Conservation (phyloP, 352 stramenopile species). For the Globisporangium solare region DNA sequence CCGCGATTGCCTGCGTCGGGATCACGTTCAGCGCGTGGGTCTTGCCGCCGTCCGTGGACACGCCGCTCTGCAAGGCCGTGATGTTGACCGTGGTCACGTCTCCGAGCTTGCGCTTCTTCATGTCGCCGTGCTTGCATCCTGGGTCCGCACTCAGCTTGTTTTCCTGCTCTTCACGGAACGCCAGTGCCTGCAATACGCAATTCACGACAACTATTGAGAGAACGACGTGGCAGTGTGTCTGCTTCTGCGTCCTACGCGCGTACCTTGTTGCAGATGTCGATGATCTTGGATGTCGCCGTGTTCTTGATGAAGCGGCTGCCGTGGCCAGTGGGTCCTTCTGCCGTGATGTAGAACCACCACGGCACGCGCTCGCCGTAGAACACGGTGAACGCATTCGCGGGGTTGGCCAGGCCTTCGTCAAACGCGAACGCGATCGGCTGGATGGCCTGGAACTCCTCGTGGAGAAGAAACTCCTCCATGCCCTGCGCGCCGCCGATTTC, state of each 20-base stretch:
- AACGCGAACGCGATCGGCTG: conserved; percentile 89
- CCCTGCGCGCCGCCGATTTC: conserved; percentile 91
- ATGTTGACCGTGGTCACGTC: conserved; percentile 95
- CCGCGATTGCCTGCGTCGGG: conserved; percentile 83
- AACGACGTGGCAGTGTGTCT: background rate
- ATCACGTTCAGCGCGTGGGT: conserved; percentile 92
- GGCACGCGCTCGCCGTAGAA: conserved; percentile 95
- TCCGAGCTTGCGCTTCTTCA: conserved; percentile 85
- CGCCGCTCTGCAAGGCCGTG: conserved; percentile 87
- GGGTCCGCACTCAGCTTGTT: conserved; percentile 53
- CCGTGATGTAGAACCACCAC: conserved; percentile 90
- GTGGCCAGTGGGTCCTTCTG: conserved; percentile 76
- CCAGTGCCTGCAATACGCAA: conserved; percentile 39
- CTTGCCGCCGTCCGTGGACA: conserved; percentile 68
- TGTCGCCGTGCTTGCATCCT: conserved; percentile 92
- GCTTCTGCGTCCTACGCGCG: background rate
- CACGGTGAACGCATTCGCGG: conserved; percentile 88
- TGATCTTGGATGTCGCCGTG: conserved; percentile 93
- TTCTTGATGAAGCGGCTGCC: conserved; percentile 94
- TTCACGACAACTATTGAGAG: background rate
- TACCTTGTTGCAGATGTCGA: conserved; percentile 84
- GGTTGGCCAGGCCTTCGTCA: conserved; percentile 94
- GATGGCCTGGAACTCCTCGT: conserved; percentile 75
- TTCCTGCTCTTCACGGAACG: conserved; percentile 89
- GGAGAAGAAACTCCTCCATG: conserved; percentile 91